Percentiles rank a stretch among this genome's conserved stretches.
phyloP scores from a whole-genome alignment of 306 rosid species.

The Lathyrus oleraceus region DNA sequence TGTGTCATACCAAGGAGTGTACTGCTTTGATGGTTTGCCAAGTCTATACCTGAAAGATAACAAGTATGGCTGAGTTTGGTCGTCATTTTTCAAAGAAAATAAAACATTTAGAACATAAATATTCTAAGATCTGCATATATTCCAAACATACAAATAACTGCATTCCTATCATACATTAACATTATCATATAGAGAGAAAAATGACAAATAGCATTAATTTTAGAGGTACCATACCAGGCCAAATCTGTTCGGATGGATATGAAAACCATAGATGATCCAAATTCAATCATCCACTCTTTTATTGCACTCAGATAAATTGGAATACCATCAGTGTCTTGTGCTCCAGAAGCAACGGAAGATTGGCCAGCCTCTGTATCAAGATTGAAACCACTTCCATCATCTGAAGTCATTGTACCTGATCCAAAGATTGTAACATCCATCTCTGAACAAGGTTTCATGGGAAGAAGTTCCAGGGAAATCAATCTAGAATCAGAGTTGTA shows the following conservation, averaged over 20 bases:
- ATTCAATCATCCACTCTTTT: conserved; percentile 97
- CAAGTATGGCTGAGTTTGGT: neutral
- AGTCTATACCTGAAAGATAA: conserved; percentile 77
- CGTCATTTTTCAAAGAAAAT: conserved; percentile 8
- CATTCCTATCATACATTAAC: conserved; percentile 2
- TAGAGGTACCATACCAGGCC: conserved; percentile 71
- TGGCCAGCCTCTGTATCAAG: conserved; percentile 66
- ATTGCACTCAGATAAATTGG: conserved; percentile 88
- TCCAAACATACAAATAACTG: neutral
- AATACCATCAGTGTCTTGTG: conserved; percentile 66
- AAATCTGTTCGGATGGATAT: conserved; percentile 88
- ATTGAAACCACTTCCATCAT: conserved; percentile 86
- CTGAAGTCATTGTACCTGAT: conserved; percentile 81
- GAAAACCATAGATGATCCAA: conserved; percentile 83
- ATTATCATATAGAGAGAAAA: conserved; percentile 14
- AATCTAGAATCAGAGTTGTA: conserved; percentile 86
- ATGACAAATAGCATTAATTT: neutral
- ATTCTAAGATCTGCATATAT: neutral
- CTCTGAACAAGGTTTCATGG: conserved; percentile 91
- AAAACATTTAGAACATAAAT: conserved; percentile 5
- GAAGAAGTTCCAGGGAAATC: conserved; percentile 93
- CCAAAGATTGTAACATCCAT: conserved; percentile 92
- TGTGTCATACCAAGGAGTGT: conserved; percentile 85
- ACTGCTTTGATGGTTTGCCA: conserved; percentile 91
- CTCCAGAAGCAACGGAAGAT: conserved; percentile 57